Base-by-base conservation (phyloP, 73 alveolate species). In the Uronychia binucleata region DNA sequence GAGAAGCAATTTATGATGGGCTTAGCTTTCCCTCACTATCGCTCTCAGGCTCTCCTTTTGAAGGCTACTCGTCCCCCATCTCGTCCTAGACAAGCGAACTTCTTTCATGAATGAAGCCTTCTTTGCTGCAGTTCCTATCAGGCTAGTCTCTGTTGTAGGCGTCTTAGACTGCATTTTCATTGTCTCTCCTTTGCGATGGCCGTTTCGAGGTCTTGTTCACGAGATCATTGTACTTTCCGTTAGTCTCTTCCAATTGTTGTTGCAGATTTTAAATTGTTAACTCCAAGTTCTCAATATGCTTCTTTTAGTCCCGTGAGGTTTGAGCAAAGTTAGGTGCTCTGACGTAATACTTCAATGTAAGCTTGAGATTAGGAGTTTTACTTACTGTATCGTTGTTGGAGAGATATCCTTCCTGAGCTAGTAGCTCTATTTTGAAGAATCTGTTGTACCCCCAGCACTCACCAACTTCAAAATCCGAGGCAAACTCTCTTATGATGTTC, bases 391-490 rank as follows among this genome's bases (percentile, higher is more conserved):
- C 99, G 58, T 96, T 94, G 31, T 86, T 86, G 33, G 90, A 81
- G 31, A 97, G 88, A 80, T 76, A 97, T 28, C 99, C 99, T 87
- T 97, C 99, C 75, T 94, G 92, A 59, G 85, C 94, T 57, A 97
- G 82, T 58, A 90, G 83, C 85, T 95, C 97, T 1, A 97, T 86
- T 81, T 96, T 87, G 91, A 88, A 97, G 84, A 97, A 97, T 67
- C 98, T 87, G 88, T 98, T 96, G 85, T 97, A 97, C 1, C 99
- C 99, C 99, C 99, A 97, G 90, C 99, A 97, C 90, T 97, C 99
- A 1, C 99, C 99, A 58, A 94, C 96, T 77, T 97, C 98, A 85
- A 97, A 97, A 80, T 97, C 99, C 13, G 99, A 93, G 59, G 98
- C 78, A 88, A 94, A 97, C 87, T 97, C 99, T 82, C 98, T 92